Evolutionary conservation across 768 basidiomycete genomes (phyloP).

Genomic region (Kwoniella heveanensis): DNA sequence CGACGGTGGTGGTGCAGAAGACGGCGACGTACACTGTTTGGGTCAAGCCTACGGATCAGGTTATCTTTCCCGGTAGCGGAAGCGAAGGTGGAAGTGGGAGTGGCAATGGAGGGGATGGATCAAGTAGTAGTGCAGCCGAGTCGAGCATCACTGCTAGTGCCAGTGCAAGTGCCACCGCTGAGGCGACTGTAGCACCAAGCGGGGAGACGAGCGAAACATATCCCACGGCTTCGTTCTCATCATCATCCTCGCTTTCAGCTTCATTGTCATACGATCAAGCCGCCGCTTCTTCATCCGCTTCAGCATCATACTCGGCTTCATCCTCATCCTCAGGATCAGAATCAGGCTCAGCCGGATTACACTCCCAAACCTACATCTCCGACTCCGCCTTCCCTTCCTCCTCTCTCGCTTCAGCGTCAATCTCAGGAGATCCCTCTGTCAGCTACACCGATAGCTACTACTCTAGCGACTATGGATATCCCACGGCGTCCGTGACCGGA

Average conservation of each 20-base stretch:
- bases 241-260: conserved; percentile 4
- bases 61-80: conserved; percentile 6
- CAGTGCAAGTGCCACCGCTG: conserved; percentile 1
- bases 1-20: conserved; percentile 44
- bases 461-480: background rate
- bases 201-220: background rate
- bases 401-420: conserved; percentile 1
- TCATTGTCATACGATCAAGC: conserved; percentile 8
- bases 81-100: conserved; percentile 8
- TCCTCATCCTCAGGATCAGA: conserved; percentile 2
- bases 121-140: background rate
- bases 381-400: conserved; percentile 1
- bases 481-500: background rate
- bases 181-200: background rate
- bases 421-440: background rate
- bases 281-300: conserved; percentile 17
- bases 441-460: background rate
- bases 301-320: conserved; percentile 5
- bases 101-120: conserved; percentile 2
- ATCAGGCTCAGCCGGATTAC: background rate
- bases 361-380: background rate
- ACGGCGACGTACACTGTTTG: conserved; percentile 45
- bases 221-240: background rate
- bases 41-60: conserved; percentile 47
- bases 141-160: background rate